phyloP scores from a whole-genome alignment of 169 alveolate genomes.

The Plasmodium sp. region DNA sequence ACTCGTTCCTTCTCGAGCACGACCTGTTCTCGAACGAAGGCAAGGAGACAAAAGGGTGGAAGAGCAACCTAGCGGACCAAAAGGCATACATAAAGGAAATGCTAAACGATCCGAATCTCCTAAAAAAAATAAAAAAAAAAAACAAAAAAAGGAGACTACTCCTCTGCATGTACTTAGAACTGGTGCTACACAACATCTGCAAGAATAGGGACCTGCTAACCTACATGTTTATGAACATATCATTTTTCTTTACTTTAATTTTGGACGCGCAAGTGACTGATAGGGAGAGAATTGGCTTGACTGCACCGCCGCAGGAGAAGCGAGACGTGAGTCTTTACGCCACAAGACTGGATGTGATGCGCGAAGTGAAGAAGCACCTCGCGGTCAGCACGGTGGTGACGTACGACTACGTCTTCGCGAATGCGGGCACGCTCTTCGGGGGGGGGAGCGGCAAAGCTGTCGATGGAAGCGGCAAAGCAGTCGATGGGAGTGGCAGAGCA shows the following conservation, averaged over 20 bases:
- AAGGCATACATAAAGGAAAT: conserved; percentile 34
- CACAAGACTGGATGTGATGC: background rate
- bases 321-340: background rate
- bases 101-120: background rate
- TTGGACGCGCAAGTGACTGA: background rate
- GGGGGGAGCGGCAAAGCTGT: background rate
- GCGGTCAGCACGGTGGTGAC: conserved; percentile 14
- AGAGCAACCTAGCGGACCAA: conserved; percentile 24
- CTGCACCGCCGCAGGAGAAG: background rate
- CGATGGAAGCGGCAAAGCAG: background rate
- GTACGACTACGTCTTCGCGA: conserved; percentile 38
- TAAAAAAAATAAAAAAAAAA: conserved; percentile 52
- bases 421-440: background rate
- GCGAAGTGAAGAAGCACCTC: background rate
- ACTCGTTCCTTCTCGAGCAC: conserved; percentile 2
- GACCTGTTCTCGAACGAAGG: conserved; percentile 3
- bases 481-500: too few species aligned
- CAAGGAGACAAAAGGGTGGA: background rate
- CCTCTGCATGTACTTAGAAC: conserved; percentile 55
- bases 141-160: conserved; percentile 50
- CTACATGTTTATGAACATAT: conserved; percentile 63
- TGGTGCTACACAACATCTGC: conserved; percentile 26
- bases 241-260: conserved; percentile 22
- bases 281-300: background rate
- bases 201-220: conserved; percentile 18